phyloP scores from a whole-genome alignment of 306 rosid genomes.

The Purshia tridentata region DNA sequence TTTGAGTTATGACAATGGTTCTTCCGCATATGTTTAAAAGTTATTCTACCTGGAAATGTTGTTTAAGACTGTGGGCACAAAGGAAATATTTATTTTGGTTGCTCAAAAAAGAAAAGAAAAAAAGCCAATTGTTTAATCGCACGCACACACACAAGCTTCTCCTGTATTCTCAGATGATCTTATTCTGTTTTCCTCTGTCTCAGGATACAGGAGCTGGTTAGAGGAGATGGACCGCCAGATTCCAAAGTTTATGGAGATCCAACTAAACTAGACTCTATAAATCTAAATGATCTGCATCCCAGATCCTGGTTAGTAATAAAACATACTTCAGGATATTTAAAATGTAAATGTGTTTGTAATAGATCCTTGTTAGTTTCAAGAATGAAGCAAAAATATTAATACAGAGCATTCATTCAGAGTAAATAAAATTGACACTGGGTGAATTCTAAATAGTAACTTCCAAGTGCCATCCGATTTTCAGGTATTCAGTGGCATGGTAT shows the following conservation, averaged over 20 bases:
- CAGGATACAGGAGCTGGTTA: constrained; percentile 71
- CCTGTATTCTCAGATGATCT: neutral
- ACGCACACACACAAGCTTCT: too few species aligned
- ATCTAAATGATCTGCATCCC: constrained; percentile 69
- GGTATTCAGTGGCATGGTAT: constrained; percentile 96
- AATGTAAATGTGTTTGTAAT: neutral
- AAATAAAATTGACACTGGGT: constrained; percentile 14
- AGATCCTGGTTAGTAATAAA: constrained; percentile 62
- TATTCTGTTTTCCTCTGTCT: constrained; percentile 28
- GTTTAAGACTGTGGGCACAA: neutral
- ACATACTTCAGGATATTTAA: neutral
- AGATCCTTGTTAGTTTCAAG: neutral
- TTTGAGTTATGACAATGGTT: too few species aligned
- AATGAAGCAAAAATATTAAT: constrained; percentile 8
- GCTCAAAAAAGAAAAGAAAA: too few species aligned
- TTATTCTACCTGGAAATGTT: neutral
- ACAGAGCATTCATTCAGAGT: constrained; percentile 9
- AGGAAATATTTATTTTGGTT: neutral
- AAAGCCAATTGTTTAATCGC: too few species aligned
- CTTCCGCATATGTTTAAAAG: too few species aligned
- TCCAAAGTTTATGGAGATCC: constrained; percentile 63
- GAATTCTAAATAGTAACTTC: constrained; percentile 28
- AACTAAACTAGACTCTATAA: constrained; percentile 50
- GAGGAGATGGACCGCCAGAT: constrained; percentile 39
- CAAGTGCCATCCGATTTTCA: constrained; percentile 39